Evolutionary conservation across 2,329 filamentous ascomycete genomes (phyloP).

Genomic region (Metarhizium anisopliae): DNA sequence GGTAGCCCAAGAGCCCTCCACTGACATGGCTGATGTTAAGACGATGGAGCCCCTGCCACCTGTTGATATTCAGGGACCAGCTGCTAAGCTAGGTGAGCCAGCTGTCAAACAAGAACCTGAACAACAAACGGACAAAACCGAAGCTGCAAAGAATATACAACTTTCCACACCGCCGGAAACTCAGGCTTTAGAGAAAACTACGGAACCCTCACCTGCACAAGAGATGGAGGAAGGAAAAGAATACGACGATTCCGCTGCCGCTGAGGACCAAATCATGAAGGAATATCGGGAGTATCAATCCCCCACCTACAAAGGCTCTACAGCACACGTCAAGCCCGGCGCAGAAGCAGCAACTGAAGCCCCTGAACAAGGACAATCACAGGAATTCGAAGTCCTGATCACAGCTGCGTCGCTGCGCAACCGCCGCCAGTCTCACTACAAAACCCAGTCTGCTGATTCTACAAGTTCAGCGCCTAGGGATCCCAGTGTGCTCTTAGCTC

Average conservation of each 20-base stretch:
- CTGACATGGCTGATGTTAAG: constrained; percentile 2
- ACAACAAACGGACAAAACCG: background rate
- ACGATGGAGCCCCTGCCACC: constrained; percentile 6
- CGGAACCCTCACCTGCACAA: background rate
- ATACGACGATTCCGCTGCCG: constrained; percentile 5
- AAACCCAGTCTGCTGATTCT: constrained; percentile 14
- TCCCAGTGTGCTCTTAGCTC: constrained; percentile 21
- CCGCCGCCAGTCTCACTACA: constrained; percentile 13
- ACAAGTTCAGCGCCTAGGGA: constrained; percentile 15
- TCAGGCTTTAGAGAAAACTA: background rate
- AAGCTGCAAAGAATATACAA: background rate
- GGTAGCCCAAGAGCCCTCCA: background rate
- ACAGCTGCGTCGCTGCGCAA: constrained; percentile 22
- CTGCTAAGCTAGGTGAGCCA: background rate
- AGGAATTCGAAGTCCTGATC: constrained; percentile 16
- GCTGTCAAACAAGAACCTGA: background rate
- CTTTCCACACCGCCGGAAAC: background rate
- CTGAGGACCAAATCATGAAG: constrained; percentile 14
- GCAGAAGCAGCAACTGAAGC: background rate
- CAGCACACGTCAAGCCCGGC: constrained; percentile 5
- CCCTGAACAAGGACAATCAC: background rate
- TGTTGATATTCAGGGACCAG: background rate
- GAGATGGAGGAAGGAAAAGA: background rate
- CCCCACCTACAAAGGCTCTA: background rate
- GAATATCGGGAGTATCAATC: constrained; percentile 10